Base-by-base conservation (phyloP, 1,284 basidiomycete genomes). In the Abortiporus biennis region DNA sequence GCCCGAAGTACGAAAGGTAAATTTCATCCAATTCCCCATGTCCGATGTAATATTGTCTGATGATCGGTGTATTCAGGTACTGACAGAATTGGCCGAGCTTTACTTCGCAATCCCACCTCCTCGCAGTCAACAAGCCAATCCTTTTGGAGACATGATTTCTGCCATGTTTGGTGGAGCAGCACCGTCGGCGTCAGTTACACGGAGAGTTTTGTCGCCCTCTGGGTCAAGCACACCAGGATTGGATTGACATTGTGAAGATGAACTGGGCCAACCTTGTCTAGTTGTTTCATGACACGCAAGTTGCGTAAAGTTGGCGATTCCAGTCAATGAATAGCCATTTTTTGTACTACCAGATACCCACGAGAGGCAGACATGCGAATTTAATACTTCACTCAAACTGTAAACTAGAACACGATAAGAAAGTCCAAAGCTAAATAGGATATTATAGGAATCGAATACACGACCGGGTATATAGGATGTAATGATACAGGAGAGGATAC, bases 81-180 rank as follows among this genome's bases (percentile, higher is more conserved):
- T 61, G 39, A 60, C 71, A 57, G 71, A 85, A 40, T 68, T 92
- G 34, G 76, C 74, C 9, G 74, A 75, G 16, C 66, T 94, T 20
- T 92, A 89, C 61, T 93, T 93, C 64, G 80, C 81, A 8, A 80
- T 93, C 40, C 80, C 85, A 6, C 80, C 78, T 24, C 83, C 87
- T 19, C 72, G 81, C 31, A 67, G 66, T 16, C 80, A 82, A 47
- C 71, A 74, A 9, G 78, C 71, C n/a, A 91, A 91, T 57, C 83
- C 90, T 11, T 64, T 93, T 29, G 85, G 83, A 38, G 87, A 88
- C 38, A 83, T 94, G 72, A 67, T 93, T 61, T 87, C 88, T 4
- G 83, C 80, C 1, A 69, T 94, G 57, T 84, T 93, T 40, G 80
- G 83, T 36, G 87, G 85, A 17, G 58, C 67, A 12, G 59, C 69